phyloP scores from a whole-genome alignment of 345 rosid genomes.

The Eucalyptus guilfoylei region DNA sequence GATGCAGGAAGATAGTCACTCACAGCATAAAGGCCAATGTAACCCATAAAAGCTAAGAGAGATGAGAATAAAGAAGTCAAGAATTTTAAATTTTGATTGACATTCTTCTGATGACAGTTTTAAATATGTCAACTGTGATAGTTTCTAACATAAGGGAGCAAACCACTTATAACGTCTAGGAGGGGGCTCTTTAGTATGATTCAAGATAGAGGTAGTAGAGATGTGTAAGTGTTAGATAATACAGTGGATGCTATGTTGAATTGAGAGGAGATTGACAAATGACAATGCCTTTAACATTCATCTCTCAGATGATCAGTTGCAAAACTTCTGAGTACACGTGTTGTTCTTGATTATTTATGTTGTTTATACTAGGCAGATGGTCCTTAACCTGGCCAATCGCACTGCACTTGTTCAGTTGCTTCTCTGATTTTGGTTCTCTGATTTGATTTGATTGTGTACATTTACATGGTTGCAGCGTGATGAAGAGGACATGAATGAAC shows the following conservation, averaged over 20 bases:
- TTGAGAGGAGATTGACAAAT: background rate
- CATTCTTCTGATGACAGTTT: background rate
- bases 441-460: background rate
- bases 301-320: background rate
- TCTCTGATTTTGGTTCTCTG: background rate
- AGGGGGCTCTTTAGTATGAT: background rate
- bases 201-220: background rate
- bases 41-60: background rate
- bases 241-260: background rate
- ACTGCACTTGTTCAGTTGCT: background rate
- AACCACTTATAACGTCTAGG: background rate
- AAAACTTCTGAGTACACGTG: background rate
- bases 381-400: background rate
- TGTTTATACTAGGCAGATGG: background rate
- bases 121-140: background rate
- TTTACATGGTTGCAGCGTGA: constrained; percentile 49
- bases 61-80: background rate
- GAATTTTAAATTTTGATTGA: background rate
- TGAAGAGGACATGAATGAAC: constrained; percentile 69
- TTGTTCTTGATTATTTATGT: background rate
- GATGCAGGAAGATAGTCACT: background rate
- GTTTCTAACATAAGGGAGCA: background rate
- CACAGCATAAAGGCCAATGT: background rate
- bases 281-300: background rate
- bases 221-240: background rate